A percentile compares a stretch with the other conserved stretches of the same genome.
Conservation (phyloP, 495 filamentous ascomycete genomes). For the Xylaria intraflava region DNA sequence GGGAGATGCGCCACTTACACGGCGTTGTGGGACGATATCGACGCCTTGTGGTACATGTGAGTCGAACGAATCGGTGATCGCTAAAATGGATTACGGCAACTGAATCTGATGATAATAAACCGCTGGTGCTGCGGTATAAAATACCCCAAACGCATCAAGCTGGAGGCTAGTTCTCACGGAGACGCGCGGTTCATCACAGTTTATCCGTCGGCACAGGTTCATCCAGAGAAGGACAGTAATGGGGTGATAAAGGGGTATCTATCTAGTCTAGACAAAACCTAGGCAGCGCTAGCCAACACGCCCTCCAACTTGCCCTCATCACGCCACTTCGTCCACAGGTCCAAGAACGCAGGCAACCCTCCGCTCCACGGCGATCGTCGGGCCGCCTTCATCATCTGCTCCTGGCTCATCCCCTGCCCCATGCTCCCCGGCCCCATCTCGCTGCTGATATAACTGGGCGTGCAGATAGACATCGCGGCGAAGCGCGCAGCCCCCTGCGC, state of each 20-base stretch:
- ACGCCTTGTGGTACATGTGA: no score
- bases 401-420: conserved; percentile 11
- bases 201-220: conserved; percentile 2
- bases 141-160: no score
- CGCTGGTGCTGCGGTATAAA: no score
- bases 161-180: no score
- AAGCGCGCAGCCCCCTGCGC: conserved; percentile 33
- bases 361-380: conserved; percentile 15
- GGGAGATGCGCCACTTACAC: no score
- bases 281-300: conserved; percentile 10
- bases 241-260: conserved; percentile 19
- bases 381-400: conserved; percentile 27
- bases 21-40: no score
- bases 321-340: conserved; percentile 34
- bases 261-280: conserved; percentile 15
- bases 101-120: no score
- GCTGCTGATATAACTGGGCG: conserved; percentile 50
- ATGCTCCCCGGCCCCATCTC: conserved; percentile 32
- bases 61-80: no score
- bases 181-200: no score
- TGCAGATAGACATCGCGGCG: conserved; percentile 41
- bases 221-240: conserved; percentile 32
- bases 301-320: conserved; percentile 24
- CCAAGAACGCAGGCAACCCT: conserved; percentile 31
- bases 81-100: no score